Percentiles rank a stretch among this genome's conserved stretches.
Conservation (phyloP, 441 rosid species). For the Gossypium trilobum region DNA sequence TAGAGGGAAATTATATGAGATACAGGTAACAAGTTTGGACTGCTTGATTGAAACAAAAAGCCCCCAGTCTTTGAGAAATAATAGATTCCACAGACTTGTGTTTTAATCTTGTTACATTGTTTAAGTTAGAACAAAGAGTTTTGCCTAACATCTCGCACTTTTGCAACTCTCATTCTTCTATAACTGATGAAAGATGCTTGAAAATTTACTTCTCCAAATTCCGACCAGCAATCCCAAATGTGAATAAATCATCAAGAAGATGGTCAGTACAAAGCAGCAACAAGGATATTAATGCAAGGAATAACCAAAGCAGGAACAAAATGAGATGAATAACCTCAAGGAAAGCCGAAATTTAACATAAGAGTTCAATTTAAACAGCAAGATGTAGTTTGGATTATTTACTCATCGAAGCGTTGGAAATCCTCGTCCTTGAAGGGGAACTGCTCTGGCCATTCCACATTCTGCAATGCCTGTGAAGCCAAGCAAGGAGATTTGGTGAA, state of each 20-base stretch:
- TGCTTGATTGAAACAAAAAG: background rate
- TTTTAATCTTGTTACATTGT: background rate
- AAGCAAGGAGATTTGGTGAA: slow-evolving; percentile 3
- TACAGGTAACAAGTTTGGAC: background rate
- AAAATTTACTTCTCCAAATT: background rate
- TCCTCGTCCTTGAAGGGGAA: slow-evolving; percentile 85
- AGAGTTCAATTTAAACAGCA: background rate
- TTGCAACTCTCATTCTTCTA: background rate
- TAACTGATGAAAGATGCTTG: background rate
- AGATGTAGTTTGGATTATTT: slow-evolving; percentile 3
- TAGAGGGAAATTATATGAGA: background rate
- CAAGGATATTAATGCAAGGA: background rate
- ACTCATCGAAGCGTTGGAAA: slow-evolving; percentile 87
- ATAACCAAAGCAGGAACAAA: background rate
- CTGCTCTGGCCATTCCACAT: slow-evolving; percentile 77
- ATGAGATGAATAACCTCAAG: background rate
- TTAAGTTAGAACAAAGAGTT: too few species aligned
- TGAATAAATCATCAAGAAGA: background rate
- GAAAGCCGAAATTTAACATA: background rate
- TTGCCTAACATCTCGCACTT: background rate
- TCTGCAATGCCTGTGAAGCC: slow-evolving; percentile 46
- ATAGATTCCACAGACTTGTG: background rate
- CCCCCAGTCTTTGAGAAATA: background rate
- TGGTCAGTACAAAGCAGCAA: background rate
- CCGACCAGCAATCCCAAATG: background rate